Evolutionary conservation across 371 early-diverging fungal species (phyloP), one percentile per base, ranked within the genome.

Genomic region (Mortierella sp.): DNA sequence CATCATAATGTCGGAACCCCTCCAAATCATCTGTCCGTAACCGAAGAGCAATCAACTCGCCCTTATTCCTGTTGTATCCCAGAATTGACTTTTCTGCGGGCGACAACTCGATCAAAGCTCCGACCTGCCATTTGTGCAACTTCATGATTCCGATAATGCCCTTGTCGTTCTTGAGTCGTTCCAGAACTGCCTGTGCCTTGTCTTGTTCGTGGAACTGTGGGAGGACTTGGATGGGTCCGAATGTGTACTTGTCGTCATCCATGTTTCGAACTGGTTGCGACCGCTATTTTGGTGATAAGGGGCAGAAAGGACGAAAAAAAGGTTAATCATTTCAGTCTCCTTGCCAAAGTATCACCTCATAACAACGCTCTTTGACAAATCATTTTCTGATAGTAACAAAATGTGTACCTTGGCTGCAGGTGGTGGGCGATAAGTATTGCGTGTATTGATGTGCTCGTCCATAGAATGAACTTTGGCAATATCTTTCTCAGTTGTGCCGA

Each of bases 41-140:
- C 50, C 98, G 90, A n/a, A 97, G 79, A 0, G 98, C 95, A 77
- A 98, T 97, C 38, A 92, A 84, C 71, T 95, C 90, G 19, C 98
- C 98, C 70, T 90, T 91, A 89, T 97, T 97, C 44, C 93, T 88
- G 87, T 98, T 98, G 87, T 95, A 97, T 10, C 98, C 98, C 44
- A 98, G 89, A 48, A 98, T 95, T 7, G 94, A 84, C 38, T 88
- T 87, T 73, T 97, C 96, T 28, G 88, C 88, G 0, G 98, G 97
- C 45, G 96, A 95, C 73, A 97, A 87, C 83, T 98, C 98, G 0
- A 90, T 95, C 80, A 98, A 80, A 31, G 89, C 89, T 0, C 95
- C 95, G 0, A 98, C 97, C n/a, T 88, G 86, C 95, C 97, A 98
- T 81, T 90, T 81, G 74, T 94, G 89, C 68, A 91, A 84, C 47